These are phyloP conservation scores for Apiospora koreana DNA, from an alignment of 2,329 filamentous ascomycete genomes.

Conservation along the genomic window DNA sequence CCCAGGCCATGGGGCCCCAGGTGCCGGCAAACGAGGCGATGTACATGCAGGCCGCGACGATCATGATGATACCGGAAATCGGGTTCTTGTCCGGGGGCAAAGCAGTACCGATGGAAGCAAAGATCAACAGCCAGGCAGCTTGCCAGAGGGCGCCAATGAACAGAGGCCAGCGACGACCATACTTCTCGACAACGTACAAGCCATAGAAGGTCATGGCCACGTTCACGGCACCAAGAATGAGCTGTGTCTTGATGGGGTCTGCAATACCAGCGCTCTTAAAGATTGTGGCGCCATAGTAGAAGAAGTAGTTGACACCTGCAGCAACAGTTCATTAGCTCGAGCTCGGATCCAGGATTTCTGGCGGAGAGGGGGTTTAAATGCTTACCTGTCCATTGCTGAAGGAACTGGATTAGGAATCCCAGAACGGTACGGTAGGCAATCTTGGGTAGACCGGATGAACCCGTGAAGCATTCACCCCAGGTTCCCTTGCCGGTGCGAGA, in stretches of 20 bases:
- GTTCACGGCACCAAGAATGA: slow-evolving; percentile 70
- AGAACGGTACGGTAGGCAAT: slow-evolving; percentile 65
- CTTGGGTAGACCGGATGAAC: slow-evolving; percentile 49
- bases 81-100: slow-evolving; percentile 43
- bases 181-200: slow-evolving; percentile 68
- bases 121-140: slow-evolving; percentile 64
- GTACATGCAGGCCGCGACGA: slow-evolving; percentile 73
- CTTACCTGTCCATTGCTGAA: slow-evolving; percentile 63
- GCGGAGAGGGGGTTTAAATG: slow-evolving; percentile 26
- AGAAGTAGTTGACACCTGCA: slow-evolving; percentile 57
- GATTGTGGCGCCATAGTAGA: slow-evolving; percentile 68
- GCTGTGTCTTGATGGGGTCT: slow-evolving; percentile 67
- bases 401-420: slow-evolving; percentile 63
- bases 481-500: slow-evolving; percentile 45
- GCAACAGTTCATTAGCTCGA: background rate
- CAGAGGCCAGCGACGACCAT: slow-evolving; percentile 67
- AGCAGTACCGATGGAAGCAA: slow-evolving; percentile 57
- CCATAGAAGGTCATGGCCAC: slow-evolving; percentile 67
- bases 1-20: slow-evolving; percentile 72
- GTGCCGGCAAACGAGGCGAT: slow-evolving; percentile 70
- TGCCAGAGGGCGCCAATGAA: slow-evolving; percentile 69
- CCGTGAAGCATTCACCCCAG: slow-evolving; percentile 63
- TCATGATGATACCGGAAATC: slow-evolving; percentile 65
- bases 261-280: slow-evolving; percentile 67
- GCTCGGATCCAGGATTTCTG: background rate